Evolutionary conservation across 73 alveolate species (phyloP).

Genomic region (Paraurostyla sp.): DNA sequence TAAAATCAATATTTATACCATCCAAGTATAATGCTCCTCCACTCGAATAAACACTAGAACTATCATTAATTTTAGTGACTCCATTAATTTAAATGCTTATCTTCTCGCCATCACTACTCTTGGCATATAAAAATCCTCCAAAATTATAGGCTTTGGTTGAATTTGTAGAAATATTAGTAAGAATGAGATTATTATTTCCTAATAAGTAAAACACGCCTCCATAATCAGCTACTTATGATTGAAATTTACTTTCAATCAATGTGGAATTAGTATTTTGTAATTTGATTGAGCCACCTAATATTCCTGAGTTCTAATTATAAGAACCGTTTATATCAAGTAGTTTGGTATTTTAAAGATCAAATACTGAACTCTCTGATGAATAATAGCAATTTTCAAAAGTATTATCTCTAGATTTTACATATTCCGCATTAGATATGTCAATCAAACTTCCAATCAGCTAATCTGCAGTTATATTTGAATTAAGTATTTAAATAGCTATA

Average conservation of each 20-base stretch:
- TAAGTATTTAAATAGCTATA: not conserved
- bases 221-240: not conserved
- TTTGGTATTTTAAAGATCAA: not conserved
- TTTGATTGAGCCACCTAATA: no score
- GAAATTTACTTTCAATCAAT: no score
- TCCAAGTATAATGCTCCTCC: no score
- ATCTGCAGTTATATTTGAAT: not conserved
- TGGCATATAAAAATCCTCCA: not conserved
- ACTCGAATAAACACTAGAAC: no score
- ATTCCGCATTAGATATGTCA: not conserved
- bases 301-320: no score
- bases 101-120: not conserved
- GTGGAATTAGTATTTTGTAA: no score
- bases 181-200: no score
- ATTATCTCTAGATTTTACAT: not conserved
- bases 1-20: no score
- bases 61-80: not conserved
- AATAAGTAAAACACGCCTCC: constrained; percentile 2
- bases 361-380: not conserved
- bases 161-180: not conserved
- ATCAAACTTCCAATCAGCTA: not conserved
- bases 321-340: not conserved
- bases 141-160: no score
- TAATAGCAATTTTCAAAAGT: not conserved
- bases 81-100: not conserved